These are phyloP conservation scores for Boletus smithii DNA, from an alignment of 1,284 basidiomycete genomes.

Conservation along the genomic window DNA sequence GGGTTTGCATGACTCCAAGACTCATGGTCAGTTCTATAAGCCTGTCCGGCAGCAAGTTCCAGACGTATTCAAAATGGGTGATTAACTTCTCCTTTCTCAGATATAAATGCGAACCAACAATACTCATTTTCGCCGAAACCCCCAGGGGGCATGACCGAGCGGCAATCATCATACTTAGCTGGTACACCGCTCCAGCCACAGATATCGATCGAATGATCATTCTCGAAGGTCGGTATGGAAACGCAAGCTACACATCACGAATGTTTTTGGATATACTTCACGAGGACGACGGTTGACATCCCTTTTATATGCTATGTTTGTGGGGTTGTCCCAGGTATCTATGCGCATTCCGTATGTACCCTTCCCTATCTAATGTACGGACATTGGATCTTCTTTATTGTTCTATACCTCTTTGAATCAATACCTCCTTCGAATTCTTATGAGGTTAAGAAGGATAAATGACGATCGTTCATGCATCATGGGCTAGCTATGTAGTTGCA, in stretches of 20 bases:
- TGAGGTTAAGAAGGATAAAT: not conserved
- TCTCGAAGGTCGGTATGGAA: not conserved
- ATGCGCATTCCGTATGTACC: conserved; percentile 12
- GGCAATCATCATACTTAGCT: conserved; percentile 35
- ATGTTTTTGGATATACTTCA: conserved; percentile 7
- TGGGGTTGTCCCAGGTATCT: not conserved
- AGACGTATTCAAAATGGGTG: conserved; percentile 32
- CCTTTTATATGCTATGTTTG: conserved; percentile 1
- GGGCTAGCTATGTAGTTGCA: not conserved
- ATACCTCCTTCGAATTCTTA: conserved; percentile 1
- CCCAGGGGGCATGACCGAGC: conserved; percentile 47
- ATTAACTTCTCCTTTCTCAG: conserved; percentile 38
- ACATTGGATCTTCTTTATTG: conserved; percentile 11
- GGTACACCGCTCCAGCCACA: conserved; percentile 39
- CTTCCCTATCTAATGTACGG: conserved; percentile 20
- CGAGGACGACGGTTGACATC: conserved; percentile 1
- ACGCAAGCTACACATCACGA: conserved; percentile 2
- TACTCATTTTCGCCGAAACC: conserved; percentile 40
- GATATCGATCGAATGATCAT: conserved; percentile 48
- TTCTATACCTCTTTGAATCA: conserved; percentile 8
- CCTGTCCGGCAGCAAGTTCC: conserved; percentile 31
- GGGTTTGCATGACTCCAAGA: conserved; percentile 67
- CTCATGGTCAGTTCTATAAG: conserved; percentile 59
- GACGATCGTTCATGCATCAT: not conserved
- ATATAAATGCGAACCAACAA: conserved; percentile 47